These are phyloP conservation scores for Helicostylum pulchrum DNA, from an alignment of 192 early-diverging fungal genomes.

Conservation along the genomic window DNA sequence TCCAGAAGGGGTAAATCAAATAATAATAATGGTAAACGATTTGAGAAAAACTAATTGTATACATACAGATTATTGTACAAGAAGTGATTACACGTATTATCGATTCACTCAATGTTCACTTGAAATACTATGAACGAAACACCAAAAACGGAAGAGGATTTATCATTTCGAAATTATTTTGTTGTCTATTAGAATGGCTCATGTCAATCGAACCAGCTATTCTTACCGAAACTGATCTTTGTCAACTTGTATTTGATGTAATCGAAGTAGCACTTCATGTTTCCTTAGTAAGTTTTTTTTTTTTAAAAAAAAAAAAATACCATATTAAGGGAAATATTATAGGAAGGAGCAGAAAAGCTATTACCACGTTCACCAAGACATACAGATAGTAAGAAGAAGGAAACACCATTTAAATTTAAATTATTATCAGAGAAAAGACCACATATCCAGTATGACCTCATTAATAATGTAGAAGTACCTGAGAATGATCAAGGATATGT, in stretches of 20 bases:
- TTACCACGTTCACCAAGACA: constrained; percentile 24
- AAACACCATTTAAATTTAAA: constrained; percentile 32
- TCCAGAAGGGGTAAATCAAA: constrained; percentile 46
- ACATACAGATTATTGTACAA: constrained; percentile 43
- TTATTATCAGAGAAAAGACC: constrained; percentile 26
- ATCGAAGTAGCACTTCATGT: constrained; percentile 50
- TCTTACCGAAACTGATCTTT: constrained; percentile 60
- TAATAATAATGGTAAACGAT: neutral
- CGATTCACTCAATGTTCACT: constrained; percentile 64
- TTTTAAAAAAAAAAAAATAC: neutral
- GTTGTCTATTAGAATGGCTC: constrained; percentile 73
- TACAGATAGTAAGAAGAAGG: constrained; percentile 15
- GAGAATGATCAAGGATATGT: constrained; percentile 30
- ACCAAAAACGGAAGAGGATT: constrained; percentile 39
- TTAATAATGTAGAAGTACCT: constrained; percentile 9
- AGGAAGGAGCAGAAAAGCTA: constrained; percentile 33
- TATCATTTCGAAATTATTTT: constrained; percentile 64
- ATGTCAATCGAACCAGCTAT: constrained; percentile 61
- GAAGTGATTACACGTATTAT: constrained; percentile 65
- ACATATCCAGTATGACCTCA: constrained; percentile 13
- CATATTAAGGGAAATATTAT: no score
- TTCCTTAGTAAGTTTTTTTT: constrained; percentile 19
- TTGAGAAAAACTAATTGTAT: neutral
- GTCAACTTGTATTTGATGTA: constrained; percentile 65
- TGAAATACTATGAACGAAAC: constrained; percentile 48